phyloP scores from a whole-genome alignment of 1,139 yeast species.

The Geotrichum klebahnii region DNA sequence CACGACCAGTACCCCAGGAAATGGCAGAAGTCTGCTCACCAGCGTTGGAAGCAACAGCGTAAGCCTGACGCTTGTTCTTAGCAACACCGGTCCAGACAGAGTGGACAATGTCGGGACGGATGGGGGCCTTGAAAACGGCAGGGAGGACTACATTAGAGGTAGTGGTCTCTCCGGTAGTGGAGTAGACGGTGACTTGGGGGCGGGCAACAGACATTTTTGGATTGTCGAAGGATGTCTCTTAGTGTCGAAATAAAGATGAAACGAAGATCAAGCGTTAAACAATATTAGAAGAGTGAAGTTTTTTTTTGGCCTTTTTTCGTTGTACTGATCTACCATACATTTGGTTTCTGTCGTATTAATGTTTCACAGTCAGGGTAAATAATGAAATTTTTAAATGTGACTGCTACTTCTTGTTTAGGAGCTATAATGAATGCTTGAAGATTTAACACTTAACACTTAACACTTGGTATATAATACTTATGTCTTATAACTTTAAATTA shows the following conservation, averaged over 20 bases:
- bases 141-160: conserved; percentile 87
- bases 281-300: neutral
- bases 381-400: too few relatives aligned
- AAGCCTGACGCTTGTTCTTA: conserved; percentile 99
- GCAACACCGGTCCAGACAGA: conserved; percentile 96
- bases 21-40: conserved; percentile 99
- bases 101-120: conserved; percentile 99
- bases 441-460: too few relatives aligned
- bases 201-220: conserved; percentile 65
- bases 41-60: conserved; percentile 98
- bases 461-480: too few relatives aligned
- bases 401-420: too few relatives aligned
- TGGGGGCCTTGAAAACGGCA: conserved; percentile 99
- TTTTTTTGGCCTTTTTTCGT: too few relatives aligned
- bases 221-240: conserved; percentile 16
- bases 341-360: too few relatives aligned
- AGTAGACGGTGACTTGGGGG: conserved; percentile 95
- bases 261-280: conserved; percentile 11
- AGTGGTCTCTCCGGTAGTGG: conserved; percentile 84
- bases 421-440: too few relatives aligned
- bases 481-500: too few relatives aligned
- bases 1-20: conserved; percentile 99
- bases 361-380: too few relatives aligned
- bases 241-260: conserved; percentile 8
- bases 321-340: too few relatives aligned